Conservation (phyloP, 2,329 filamentous ascomycete species). For the Penicillium crustosum region DNA sequence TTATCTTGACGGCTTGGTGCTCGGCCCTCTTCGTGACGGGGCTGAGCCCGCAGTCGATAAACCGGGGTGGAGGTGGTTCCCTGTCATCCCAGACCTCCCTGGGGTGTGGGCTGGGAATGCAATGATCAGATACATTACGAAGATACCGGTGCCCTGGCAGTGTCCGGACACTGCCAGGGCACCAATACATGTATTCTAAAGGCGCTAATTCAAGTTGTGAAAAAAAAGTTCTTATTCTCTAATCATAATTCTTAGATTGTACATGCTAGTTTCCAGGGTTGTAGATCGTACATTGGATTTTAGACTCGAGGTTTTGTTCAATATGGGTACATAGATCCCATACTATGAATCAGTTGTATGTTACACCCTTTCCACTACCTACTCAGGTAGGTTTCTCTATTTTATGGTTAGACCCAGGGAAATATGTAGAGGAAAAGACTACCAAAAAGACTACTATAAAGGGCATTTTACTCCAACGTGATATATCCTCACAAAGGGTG, state of each 20-base stretch:
- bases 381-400: too few relatives aligned
- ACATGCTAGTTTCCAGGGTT: neutral
- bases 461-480: neutral
- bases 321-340: neutral
- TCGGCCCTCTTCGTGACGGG: neutral
- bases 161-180: neutral
- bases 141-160: neutral
- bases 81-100: neutral
- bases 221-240: neutral
- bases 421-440: too few relatives aligned
- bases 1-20: neutral
- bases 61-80: neutral
- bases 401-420: too few relatives aligned
- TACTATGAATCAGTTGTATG: neutral
- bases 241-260: neutral
- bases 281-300: neutral
- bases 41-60: neutral
- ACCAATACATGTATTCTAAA: constrained; percentile 9
- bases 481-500: too few relatives aligned
- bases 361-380: too few relatives aligned
- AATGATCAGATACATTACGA: constrained; percentile 5
- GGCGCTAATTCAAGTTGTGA: neutral
- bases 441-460: too few relatives aligned
- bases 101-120: neutral
- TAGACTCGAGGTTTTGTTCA: neutral